phyloP scores from a whole-genome alignment of 148 eudicot species.

The Silene uniflora region DNA sequence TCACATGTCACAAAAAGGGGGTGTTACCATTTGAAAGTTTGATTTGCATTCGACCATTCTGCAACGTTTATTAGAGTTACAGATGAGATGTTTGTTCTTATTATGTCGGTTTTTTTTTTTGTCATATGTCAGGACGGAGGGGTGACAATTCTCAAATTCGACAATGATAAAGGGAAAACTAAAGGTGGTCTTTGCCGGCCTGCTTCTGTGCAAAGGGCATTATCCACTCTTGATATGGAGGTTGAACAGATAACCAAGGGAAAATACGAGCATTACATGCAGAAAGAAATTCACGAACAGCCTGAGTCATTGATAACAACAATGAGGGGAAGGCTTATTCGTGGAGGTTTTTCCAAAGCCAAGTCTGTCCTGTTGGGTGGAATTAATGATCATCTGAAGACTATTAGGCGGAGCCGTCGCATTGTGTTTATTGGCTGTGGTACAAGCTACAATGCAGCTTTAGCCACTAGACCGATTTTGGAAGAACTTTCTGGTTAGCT shows the following conservation, averaged over 20 bases:
- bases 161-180: constrained; percentile 54
- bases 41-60: background rate
- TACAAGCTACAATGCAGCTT: constrained; percentile 97
- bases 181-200: constrained; percentile 52
- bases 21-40: background rate
- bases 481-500: constrained; percentile 97
- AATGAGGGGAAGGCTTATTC: constrained; percentile 95
- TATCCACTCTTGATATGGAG: constrained; percentile 91
- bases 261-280: constrained; percentile 88
- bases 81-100: background rate
- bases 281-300: constrained; percentile 92
- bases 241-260: constrained; percentile 96
- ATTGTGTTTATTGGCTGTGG: constrained; percentile 97
- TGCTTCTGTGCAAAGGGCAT: constrained; percentile 79
- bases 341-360: constrained; percentile 82
- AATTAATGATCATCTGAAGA: constrained; percentile 87
- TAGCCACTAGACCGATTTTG: constrained; percentile 87
- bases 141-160: constrained; percentile 77
- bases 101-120: background rate
- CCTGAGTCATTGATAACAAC: constrained; percentile 91
- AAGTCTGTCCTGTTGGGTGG: constrained; percentile 92
- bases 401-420: constrained; percentile 93
- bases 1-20: background rate
- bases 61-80: background rate
- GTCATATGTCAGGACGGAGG: constrained; percentile 65